Evolutionary conservation across 495 filamentous ascomycete genomes (phyloP).

Genomic region (Stereocaulon alpinum): DNA sequence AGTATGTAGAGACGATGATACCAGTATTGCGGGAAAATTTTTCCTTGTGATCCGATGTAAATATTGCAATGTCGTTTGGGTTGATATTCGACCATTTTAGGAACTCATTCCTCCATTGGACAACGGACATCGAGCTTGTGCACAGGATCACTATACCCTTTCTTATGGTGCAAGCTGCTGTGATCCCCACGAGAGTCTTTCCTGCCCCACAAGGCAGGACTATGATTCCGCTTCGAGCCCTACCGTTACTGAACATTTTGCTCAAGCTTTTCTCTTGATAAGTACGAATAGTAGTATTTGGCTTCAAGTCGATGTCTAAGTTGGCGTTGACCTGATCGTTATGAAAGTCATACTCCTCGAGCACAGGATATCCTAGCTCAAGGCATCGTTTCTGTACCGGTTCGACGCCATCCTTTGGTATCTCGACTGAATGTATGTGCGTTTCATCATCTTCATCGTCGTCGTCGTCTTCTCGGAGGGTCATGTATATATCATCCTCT

Average conservation of each 20-base stretch:
- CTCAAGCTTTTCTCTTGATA: constrained; percentile 96
- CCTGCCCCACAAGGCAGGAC: constrained; percentile 94
- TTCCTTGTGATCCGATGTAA: constrained; percentile 88
- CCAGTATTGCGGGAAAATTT: constrained; percentile 83
- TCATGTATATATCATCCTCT: constrained; percentile 51
- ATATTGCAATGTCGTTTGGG: constrained; percentile 83
- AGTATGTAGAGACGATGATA: constrained; percentile 94
- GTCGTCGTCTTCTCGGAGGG: constrained; percentile 57
- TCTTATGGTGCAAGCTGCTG: constrained; percentile 92
- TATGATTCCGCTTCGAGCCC: constrained; percentile 94
- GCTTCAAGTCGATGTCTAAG: constrained; percentile 82
- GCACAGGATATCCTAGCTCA: constrained; percentile 71
- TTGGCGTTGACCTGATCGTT: constrained; percentile 83
- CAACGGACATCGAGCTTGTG: constrained; percentile 94
- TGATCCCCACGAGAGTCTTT: constrained; percentile 95
- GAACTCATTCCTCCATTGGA: constrained; percentile 94
- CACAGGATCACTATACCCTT: constrained; percentile 93
- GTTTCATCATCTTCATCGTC: constrained; percentile 86
- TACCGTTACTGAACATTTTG: constrained; percentile 98
- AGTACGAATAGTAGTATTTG: constrained; percentile 66
- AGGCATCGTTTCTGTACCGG: constrained; percentile 82
- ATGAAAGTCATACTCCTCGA: constrained; percentile 98
- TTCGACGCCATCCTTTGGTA: constrained; percentile 66
- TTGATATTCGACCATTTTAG: constrained; percentile 97
- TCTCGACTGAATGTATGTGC: constrained; percentile 92